Base-by-base conservation (phyloP, 805 yeast genomes). In the Naumovozyma baii region DNA sequence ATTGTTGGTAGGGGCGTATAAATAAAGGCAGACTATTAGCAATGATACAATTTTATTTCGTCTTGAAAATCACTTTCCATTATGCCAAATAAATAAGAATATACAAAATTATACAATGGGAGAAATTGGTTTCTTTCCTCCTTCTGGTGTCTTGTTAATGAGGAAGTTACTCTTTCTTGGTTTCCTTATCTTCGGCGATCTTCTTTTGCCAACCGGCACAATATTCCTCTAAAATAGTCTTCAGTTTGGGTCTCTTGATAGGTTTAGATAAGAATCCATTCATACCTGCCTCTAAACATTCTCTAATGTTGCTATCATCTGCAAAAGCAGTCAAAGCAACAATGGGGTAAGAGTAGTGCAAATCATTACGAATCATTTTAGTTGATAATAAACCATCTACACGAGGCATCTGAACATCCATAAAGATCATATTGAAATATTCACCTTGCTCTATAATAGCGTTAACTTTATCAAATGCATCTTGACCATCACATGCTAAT, bases 351-450 rank as follows among this genome's bases (percentile, higher is more conserved):
- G 57, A 55, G 53, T 73, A 83, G 4, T 70, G 64, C 43, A 83
- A 59, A 33, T 81, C 78, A 14, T 67, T 62, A 34, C 96, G 68
- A 28, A 90, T 81, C 52, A 73, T 68, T 44, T 68, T 75, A 0
- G 97, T 87, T 0, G 96, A 95, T 18, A 77, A 68, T 22, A 88
- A 64, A 2, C 98, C 98, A 57, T 90, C 96, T 48, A 87, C 70
- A 51, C 76, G 80, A 3, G 97, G 97, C 97, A 88, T 90, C 62
- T 90, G 96, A 38, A 90, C 94, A 61, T 90, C 98, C 98, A 90
- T 90, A 55, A 90, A 84, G 2, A 92, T 76, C 39, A 90, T 62
- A 56, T 85, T 90, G 57, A 70, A 86, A 13, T 57, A 52, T 8
- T 65, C 65, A 13, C 61, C 61, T 2, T 59, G 52, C 2, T 60